These are phyloP conservation scores for Trametes sanguinea DNA, from an alignment of 768 basidiomycete species.

Conservation along the genomic window DNA sequence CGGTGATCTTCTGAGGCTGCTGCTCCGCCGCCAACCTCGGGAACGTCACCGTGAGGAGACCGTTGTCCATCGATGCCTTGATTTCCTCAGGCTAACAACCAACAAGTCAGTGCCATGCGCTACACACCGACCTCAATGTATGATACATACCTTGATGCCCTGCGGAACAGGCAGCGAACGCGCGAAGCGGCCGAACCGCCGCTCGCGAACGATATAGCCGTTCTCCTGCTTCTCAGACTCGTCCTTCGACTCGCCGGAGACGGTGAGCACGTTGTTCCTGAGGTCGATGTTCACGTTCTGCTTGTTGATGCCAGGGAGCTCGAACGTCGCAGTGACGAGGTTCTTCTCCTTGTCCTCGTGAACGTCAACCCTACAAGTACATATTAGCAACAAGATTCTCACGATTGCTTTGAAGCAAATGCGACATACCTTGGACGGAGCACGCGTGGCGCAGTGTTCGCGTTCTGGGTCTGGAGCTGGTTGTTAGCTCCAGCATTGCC, in stretches of 20 bases:
- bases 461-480: slow-evolving; percentile 11
- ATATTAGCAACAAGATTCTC: not conserved
- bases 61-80: slow-evolving; percentile 34
- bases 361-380: slow-evolving; percentile 48
- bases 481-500: not conserved
- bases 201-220: slow-evolving; percentile 36
- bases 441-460: slow-evolving; percentile 3
- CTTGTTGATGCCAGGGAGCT: slow-evolving; percentile 56
- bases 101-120: too few species aligned
- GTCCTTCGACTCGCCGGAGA: slow-evolving; percentile 50
- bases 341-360: slow-evolving; percentile 49
- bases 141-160: slow-evolving; percentile 26
- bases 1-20: slow-evolving; percentile 28
- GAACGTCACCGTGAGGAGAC: slow-evolving; percentile 34
- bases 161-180: slow-evolving; percentile 27
- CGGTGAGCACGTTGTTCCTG: slow-evolving; percentile 46
- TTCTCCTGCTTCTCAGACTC: slow-evolving; percentile 36
- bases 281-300: slow-evolving; percentile 54
- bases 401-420: not conserved
- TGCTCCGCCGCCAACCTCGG: slow-evolving; percentile 29
- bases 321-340: slow-evolving; percentile 53
- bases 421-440: slow-evolving; percentile 25
- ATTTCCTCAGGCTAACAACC: not conserved
- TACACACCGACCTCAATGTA: too few species aligned
- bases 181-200: slow-evolving; percentile 29